Conservation (phyloP, 345 rosid species). For the Populus simonii region DNA sequence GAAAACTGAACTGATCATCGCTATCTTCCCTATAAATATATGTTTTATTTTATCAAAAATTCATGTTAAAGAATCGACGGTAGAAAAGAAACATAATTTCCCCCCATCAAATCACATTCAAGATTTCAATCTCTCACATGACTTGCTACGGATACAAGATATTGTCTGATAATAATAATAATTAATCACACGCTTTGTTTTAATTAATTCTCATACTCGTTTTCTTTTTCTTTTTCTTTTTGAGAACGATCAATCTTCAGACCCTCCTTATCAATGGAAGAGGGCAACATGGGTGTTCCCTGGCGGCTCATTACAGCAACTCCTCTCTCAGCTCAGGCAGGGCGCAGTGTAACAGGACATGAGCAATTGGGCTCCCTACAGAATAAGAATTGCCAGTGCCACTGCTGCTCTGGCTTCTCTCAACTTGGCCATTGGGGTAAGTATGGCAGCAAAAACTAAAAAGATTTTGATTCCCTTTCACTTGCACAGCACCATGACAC, state of each 20-base stretch:
- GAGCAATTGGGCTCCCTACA: slow-evolving; percentile 69
- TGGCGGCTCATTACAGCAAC: slow-evolving; percentile 45
- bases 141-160: no score
- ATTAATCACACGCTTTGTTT: no score
- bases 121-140: no score
- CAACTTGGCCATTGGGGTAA: slow-evolving; percentile 64
- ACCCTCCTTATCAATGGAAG: slow-evolving; percentile 67
- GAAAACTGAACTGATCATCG: no score
- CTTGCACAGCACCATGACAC: no score
- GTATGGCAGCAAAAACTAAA: not conserved
- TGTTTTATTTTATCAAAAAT: no score
- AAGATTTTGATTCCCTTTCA: not conserved
- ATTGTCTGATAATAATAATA: no score
- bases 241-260: slow-evolving; percentile 7
- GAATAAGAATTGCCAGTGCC: slow-evolving; percentile 69
- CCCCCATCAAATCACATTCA: no score
- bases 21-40: no score
- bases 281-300: slow-evolving; percentile 74
- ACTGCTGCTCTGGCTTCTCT: slow-evolving; percentile 64
- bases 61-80: no score
- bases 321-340: not conserved
- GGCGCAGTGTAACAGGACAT: slow-evolving; percentile 48
- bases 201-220: not conserved
- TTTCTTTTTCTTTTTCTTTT: not conserved
- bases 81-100: no score